Evolutionary conservation across 148 eudicot species (phyloP).

Genomic region (Pouteria glomerata): DNA sequence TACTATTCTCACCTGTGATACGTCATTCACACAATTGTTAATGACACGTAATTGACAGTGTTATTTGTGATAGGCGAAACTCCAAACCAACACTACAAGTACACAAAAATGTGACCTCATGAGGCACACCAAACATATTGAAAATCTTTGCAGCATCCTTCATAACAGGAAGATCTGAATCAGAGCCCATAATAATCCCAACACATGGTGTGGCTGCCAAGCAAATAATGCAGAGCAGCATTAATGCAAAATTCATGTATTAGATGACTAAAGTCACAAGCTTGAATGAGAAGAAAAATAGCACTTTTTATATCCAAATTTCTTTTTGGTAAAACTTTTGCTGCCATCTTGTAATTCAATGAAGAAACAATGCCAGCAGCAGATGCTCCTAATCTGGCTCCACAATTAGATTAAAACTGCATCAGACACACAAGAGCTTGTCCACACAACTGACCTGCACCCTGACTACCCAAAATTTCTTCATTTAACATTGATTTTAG

Average conservation of each 20-base stretch:
- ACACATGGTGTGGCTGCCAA: constrained; percentile 57
- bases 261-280: not conserved
- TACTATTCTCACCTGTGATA: constrained; percentile 33
- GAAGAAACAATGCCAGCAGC: too few relatives aligned
- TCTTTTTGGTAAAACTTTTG: too few relatives aligned
- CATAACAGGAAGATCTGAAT: constrained; percentile 76
- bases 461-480: constrained; percentile 36
- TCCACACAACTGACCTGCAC: constrained; percentile 26
- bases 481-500: constrained; percentile 51
- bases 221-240: not conserved
- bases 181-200: constrained; percentile 97
- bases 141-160: not conserved
- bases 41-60: not conserved
- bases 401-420: not conserved
- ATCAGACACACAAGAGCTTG: too few relatives aligned
- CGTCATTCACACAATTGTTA: not conserved
- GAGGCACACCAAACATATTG: constrained; percentile 48
- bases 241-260: not conserved
- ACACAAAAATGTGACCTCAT: constrained; percentile 45
- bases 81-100: not conserved
- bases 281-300: not conserved
- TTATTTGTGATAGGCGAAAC: not conserved
- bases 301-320: too few relatives aligned
- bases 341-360: too few relatives aligned
- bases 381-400: not conserved